Conservation (phyloP, 768 basidiomycete genomes). For the Pilatotrama ljubarskyi region DNA sequence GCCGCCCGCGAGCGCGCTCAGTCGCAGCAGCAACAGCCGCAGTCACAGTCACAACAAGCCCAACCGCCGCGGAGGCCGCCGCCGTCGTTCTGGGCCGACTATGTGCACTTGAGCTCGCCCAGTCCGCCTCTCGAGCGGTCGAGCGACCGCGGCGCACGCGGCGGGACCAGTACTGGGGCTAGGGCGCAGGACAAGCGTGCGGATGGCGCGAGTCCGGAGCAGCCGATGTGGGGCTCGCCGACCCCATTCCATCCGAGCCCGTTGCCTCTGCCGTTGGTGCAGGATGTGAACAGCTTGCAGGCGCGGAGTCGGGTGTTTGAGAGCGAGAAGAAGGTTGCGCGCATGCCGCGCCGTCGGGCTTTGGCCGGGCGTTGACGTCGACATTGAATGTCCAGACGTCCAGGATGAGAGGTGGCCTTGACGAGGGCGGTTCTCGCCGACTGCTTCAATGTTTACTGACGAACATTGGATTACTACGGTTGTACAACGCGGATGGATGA, state of each 20-base stretch:
- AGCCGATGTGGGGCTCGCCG: slow-evolving; percentile 22
- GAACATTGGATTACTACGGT: too few species aligned
- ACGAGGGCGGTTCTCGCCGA: too few species aligned
- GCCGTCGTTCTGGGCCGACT: neutral
- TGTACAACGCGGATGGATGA: too few species aligned
- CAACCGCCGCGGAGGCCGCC: neutral
- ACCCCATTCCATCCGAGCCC: slow-evolving; percentile 23
- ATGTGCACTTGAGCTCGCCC: neutral
- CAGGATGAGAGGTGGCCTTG: too few species aligned
- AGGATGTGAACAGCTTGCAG: slow-evolving; percentile 6
- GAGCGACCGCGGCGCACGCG: neutral
- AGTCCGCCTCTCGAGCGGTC: slow-evolving; percentile 6
- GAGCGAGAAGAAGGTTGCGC: slow-evolving; percentile 6
- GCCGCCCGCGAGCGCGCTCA: slow-evolving; percentile 3
- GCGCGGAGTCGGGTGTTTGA: slow-evolving; percentile 12
- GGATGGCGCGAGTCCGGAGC: slow-evolving; percentile 7
- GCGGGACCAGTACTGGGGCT: too few species aligned
- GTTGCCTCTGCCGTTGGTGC: slow-evolving; percentile 21
- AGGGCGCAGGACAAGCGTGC: neutral
- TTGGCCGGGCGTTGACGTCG: slow-evolving; percentile 6
- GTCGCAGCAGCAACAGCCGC: neutral
- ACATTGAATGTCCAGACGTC: too few species aligned
- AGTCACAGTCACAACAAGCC: neutral
- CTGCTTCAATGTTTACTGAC: too few species aligned
- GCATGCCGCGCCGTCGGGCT: slow-evolving; percentile 5